Base-by-base conservation (phyloP, 2,329 filamentous ascomycete genomes). In the Pseudogymnoascus sp. region DNA sequence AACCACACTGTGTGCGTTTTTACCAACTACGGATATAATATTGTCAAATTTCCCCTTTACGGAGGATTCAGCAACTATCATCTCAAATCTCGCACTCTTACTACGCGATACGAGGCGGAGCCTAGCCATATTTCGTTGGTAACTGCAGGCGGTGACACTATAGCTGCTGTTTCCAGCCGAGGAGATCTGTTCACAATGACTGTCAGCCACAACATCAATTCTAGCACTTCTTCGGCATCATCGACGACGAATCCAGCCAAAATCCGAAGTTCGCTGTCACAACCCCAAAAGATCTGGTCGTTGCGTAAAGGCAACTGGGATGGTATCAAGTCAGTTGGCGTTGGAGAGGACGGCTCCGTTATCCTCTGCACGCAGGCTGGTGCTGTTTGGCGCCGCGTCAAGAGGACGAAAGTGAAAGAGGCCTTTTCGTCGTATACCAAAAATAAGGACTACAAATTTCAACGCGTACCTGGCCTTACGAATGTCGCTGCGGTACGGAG, bases 1-100 rank as follows among this genome's bases (percentile, higher is more conserved):
- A 96, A 92, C 69, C 87, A 90, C 68, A 91, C 92, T 18, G 91
- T 97, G 8, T 96, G 90, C 81, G 88, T 99, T 0, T 96, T 99
- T 70, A 93, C 92, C 0, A 96, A 96, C 68, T 97, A 96, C 71
- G 93, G 93, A 4, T 97, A 96, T 73, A 91, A 92, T n/a, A 90
- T 91, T 67, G 82, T 97, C 62, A 87, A 86, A 53, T 96, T 97
- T 67, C 90, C 91, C 0, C 79, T 90, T 36, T 78, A 79, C 1
- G 89, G 93, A 67, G 83, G 85, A 5, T 88, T 91, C 67, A 83
- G 83, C 18, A 91, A 88, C 64, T 85, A 85, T 65, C 87, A 89
- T 46, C 80, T 93, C 23, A 82, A 84, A 64, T 81, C 84, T 63
- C 86, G 84, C 61, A 87, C 87, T 64, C 77, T 88, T 73, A 81